These are phyloP conservation scores for Trifolium subterraneum DNA, from an alignment of 306 rosid genomes.

Conservation along the genomic window DNA sequence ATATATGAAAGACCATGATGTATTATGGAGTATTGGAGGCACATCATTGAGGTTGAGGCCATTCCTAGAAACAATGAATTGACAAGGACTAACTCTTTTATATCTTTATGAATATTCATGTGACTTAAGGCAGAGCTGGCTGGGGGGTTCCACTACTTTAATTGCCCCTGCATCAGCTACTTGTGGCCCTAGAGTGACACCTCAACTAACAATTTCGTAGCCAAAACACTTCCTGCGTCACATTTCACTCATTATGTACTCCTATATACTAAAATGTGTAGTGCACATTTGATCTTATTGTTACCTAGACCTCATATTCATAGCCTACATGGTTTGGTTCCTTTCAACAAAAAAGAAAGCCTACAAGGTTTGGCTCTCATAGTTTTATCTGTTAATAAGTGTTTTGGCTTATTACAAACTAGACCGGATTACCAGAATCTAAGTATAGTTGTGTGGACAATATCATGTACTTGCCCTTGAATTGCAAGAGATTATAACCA, in stretches of 20 bases:
- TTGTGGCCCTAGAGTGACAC: neutral
- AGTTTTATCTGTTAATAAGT: neutral
- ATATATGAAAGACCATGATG: too few relatives aligned
- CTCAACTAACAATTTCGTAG: conserved; percentile 14
- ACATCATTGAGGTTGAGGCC: neutral
- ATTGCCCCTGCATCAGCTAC: conserved; percentile 33
- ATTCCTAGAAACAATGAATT: neutral
- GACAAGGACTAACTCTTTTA: conserved; percentile 14
- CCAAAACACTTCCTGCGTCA: conserved; percentile 1
- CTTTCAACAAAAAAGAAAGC: neutral
- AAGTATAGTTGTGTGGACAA: too few relatives aligned
- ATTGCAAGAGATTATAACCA: too few relatives aligned
- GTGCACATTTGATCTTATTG: neutral
- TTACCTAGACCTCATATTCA: neutral
- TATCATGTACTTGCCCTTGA: too few relatives aligned
- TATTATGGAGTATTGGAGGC: neutral
- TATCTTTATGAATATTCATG: conserved; percentile 36
- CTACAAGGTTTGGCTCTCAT: neutral
- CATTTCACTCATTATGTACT: neutral
- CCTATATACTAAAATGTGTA: neutral
- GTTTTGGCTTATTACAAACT: too few relatives aligned
- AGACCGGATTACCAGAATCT: too few relatives aligned
- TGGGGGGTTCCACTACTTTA: conserved; percentile 45
- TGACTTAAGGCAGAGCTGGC: conserved; percentile 29
- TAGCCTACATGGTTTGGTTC: neutral